These are phyloP conservation scores for Populus nigra DNA, from an alignment of 345 rosid species.

Conservation along the genomic window DNA sequence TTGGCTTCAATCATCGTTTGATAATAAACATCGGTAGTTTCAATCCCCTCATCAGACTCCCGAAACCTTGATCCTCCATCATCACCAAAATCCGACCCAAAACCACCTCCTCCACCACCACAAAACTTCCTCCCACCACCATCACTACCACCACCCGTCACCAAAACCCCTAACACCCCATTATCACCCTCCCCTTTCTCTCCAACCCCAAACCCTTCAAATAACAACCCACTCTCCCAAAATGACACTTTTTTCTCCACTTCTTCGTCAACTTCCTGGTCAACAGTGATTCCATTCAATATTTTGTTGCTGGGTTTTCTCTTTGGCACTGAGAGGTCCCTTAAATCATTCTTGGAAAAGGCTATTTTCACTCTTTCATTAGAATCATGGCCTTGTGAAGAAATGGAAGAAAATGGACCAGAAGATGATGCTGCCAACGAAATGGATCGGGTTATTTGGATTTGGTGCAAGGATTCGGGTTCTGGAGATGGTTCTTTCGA, in stretches of 20 bases:
- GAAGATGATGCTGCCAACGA: conserved; percentile 37
- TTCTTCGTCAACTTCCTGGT: conserved; percentile 48
- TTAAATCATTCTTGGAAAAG: conserved; percentile 57
- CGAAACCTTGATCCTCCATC: conserved; percentile 28
- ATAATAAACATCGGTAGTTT: conserved; percentile 59
- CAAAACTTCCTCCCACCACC: conserved; percentile 48
- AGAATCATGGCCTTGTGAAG: conserved; percentile 20
- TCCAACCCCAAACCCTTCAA: conserved; percentile 25
- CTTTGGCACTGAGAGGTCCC: conserved; percentile 32
- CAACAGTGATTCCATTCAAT: conserved; percentile 30
- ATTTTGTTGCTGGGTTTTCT: conserved; percentile 21
- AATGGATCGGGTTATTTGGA: conserved; percentile 32
- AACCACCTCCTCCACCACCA: conserved; percentile 34
- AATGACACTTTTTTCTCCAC: conserved; percentile 15
- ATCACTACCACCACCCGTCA: conserved; percentile 34
- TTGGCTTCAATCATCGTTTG: conserved; percentile 78
- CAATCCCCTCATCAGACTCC: conserved; percentile 37
- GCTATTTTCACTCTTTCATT: conserved; percentile 43
- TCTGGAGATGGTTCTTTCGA: conserved; percentile 49
- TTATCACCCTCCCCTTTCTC: conserved; percentile 9
- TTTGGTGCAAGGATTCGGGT: conserved; percentile 34
- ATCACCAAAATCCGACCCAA: conserved; percentile 38
- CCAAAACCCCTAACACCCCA: conserved; percentile 8
- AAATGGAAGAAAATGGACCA: conserved; percentile 27
- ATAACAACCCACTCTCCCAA: conserved; percentile 17